These are phyloP conservation scores for Fistulina hepatica DNA, from an alignment of 1,284 basidiomycete species.

Conservation along the genomic window DNA sequence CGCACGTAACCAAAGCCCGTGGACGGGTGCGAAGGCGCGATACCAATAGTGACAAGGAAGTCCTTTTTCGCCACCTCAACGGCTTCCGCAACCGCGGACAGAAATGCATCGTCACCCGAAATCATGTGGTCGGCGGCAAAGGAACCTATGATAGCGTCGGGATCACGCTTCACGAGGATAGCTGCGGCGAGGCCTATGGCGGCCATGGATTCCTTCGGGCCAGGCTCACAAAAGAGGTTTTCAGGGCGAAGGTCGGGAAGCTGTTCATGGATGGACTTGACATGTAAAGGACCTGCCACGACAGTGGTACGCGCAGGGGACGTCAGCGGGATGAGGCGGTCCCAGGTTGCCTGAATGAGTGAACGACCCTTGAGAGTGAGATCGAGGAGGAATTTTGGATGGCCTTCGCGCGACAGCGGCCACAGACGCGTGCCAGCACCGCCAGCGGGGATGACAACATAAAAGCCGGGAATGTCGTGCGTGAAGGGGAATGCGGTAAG, in stretches of 20 bases:
- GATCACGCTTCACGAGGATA: slow-evolving; percentile 60
- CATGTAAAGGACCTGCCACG: slow-evolving; percentile 67
- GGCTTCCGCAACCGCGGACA: slow-evolving; percentile 69
- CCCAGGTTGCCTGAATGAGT: slow-evolving; percentile 78
- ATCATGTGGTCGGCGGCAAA: slow-evolving; percentile 87
- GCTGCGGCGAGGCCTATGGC: slow-evolving; percentile 82
- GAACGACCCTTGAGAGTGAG: slow-evolving; percentile 72
- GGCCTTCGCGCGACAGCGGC: slow-evolving; percentile 74
- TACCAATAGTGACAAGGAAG: slow-evolving; percentile 77
- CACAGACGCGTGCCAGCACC: slow-evolving; percentile 78
- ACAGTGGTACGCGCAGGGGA: slow-evolving; percentile 61
- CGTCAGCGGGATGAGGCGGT: slow-evolving; percentile 66
- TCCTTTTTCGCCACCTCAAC: slow-evolving; percentile 66
- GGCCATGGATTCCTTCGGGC: slow-evolving; percentile 78
- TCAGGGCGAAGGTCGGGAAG: slow-evolving; percentile 54
- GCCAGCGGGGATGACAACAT: slow-evolving; percentile 78
- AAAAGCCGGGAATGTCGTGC: slow-evolving; percentile 76
- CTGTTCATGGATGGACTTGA: slow-evolving; percentile 59
- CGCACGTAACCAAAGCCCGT: slow-evolving; percentile 78
- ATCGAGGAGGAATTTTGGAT: slow-evolving; percentile 77
- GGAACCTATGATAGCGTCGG: slow-evolving; percentile 69
- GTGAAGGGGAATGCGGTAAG: slow-evolving; percentile 38
- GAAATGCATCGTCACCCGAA: slow-evolving; percentile 74
- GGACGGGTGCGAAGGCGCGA: slow-evolving; percentile 74
- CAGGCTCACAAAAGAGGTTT: slow-evolving; percentile 71